Conservation (phyloP, 192 early-diverging fungal genomes). For the Umbelopsis vinacea region DNA sequence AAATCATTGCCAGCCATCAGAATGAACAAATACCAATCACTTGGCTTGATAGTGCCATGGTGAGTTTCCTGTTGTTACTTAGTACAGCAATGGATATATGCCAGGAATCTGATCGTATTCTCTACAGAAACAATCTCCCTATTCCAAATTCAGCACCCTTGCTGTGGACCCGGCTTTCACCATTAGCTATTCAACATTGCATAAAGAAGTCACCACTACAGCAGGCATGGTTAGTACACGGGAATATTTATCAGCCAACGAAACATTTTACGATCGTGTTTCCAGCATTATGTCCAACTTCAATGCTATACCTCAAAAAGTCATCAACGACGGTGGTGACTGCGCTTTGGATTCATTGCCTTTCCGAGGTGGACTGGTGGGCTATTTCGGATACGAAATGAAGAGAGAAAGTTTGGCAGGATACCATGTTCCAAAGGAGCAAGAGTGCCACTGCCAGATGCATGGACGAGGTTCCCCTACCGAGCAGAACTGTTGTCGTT, state of each 20-base stretch:
- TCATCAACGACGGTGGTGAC: slow-evolving; percentile 24
- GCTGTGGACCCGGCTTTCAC: slow-evolving; percentile 33
- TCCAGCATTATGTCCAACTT: slow-evolving; percentile 46
- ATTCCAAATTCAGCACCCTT: slow-evolving; percentile 31
- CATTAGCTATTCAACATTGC: slow-evolving; percentile 39
- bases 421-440: slow-evolving; percentile 44
- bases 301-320: slow-evolving; percentile 21
- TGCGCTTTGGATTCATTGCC: slow-evolving; percentile 1
- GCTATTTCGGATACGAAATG: slow-evolving; percentile 96
- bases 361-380: slow-evolving; percentile 87
- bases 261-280: slow-evolving; percentile 74
- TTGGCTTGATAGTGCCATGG: slow-evolving; percentile 71
- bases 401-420: slow-evolving; percentile 74
- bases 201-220: slow-evolving; percentile 27
- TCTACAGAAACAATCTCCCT: slow-evolving; percentile 32
- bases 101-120: slow-evolving; percentile 15
- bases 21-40: slow-evolving; percentile 6
- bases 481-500: slow-evolving; percentile 30
- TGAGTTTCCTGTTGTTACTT: neutral
- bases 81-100: neutral
- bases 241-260: neutral
- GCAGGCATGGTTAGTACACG: neutral
- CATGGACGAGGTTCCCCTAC: slow-evolving; percentile 30
- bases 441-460: slow-evolving; percentile 37
- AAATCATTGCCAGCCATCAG: slow-evolving; percentile 20